Percentiles rank a stretch among this genome's conserved stretches.
These are phyloP conservation scores for Cucurbita argyrosperma DNA, from an alignment of 306 rosid genomes.

Conservation along the genomic window DNA sequence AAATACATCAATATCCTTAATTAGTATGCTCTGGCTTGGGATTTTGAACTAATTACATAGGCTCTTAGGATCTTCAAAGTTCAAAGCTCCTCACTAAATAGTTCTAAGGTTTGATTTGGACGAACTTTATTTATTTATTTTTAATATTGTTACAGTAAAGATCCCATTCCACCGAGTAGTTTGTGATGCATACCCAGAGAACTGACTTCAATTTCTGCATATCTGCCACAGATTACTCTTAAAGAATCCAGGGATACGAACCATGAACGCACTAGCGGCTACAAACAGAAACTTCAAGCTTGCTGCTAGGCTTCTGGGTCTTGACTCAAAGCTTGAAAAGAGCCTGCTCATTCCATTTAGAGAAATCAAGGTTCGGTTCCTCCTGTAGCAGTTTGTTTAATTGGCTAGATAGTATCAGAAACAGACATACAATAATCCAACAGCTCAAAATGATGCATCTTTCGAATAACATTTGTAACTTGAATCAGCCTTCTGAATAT, in stretches of 20 bases:
- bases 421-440: background rate
- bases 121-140: background rate
- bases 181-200: background rate
- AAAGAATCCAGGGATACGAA: background rate
- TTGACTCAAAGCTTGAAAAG: conserved; percentile 87
- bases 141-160: background rate
- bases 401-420: background rate
- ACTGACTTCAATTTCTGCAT: background rate
- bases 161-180: background rate
- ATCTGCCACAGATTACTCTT: background rate
- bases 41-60: background rate
- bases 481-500: background rate
- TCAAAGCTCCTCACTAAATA: background rate
- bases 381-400: background rate
- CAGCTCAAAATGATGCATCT: background rate
- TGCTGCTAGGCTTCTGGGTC: conserved; percentile 73
- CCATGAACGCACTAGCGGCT: conserved; percentile 86
- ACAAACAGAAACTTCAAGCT: conserved; percentile 89
- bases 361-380: conserved; percentile 59
- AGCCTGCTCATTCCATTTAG: conserved; percentile 88
- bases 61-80: background rate
- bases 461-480: background rate
- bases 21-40: background rate
- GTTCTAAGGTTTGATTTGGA: background rate
- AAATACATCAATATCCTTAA: background rate